These are phyloP conservation scores for Talaromyces marneffei DNA, from an alignment of 2,329 filamentous ascomycete species.

Conservation along the genomic window DNA sequence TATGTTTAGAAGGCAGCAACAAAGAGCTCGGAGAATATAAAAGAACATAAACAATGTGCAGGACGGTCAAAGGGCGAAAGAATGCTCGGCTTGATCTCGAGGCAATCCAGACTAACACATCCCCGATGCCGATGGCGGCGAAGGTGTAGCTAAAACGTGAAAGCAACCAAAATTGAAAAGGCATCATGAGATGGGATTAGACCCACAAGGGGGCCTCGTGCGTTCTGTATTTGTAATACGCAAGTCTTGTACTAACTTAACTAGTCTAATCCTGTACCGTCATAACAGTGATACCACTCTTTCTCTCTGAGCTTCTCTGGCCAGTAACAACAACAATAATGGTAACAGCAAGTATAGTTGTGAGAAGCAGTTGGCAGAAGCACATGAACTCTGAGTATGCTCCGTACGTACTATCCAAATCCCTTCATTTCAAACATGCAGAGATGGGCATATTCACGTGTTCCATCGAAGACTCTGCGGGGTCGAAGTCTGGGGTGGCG, in stretches of 20 bases:
- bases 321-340: neutral
- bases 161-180: neutral
- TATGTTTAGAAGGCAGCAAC: neutral
- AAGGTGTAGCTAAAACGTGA: neutral
- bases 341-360: neutral
- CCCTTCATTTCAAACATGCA: neutral
- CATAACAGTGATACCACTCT: neutral
- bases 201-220: neutral
- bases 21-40: neutral
- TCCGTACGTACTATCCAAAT: no score
- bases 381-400: neutral
- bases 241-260: neutral
- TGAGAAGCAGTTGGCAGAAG: neutral
- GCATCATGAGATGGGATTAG: neutral
- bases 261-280: neutral
- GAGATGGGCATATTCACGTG: neutral
- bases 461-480: neutral
- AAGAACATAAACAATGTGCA: neutral
- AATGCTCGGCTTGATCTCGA: neutral
- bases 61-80: neutral
- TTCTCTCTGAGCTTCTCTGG: neutral
- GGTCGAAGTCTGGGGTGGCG: conserved; percentile 9
- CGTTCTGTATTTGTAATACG: neutral
- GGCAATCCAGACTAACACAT: neutral
- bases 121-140: neutral